Conservation (phyloP, 495 filamentous ascomycete species). For the Sporormia fimetaria region DNA sequence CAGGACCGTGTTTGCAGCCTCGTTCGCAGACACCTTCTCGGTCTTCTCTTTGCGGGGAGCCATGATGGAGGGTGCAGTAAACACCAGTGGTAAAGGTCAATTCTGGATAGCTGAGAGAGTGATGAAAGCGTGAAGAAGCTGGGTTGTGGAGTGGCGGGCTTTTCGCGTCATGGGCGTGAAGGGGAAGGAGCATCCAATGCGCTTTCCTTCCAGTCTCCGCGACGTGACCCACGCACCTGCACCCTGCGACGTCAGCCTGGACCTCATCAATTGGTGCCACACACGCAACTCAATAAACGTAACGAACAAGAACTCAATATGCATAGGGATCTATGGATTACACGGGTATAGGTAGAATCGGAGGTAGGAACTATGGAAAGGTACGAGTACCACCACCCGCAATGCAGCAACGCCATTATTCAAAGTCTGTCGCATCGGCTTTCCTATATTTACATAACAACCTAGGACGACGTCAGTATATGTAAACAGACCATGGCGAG, state of each 20-base stretch:
- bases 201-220: no score
- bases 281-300: no score
- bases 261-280: no score
- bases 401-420: conserved; percentile 8
- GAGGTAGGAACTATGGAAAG: no score
- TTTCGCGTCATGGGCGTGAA: background rate
- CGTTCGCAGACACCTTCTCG: conserved; percentile 34
- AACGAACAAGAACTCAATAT: no score
- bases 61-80: conserved; percentile 29
- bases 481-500: background rate
- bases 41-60: conserved; percentile 43
- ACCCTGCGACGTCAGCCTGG: no score
- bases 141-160: background rate
- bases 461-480: conserved; percentile 36
- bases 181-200: background rate
- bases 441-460: conserved; percentile 45
- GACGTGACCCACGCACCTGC: no score
- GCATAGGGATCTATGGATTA: no score
- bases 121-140: background rate
- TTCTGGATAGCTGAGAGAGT: background rate
- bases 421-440: conserved; percentile 6
- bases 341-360: no score
- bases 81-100: no score
- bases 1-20: conserved; percentile 38
- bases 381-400: no score